Percentiles rank a stretch among this genome's conserved stretches.
Conservation (phyloP, 768 basidiomycete genomes). For the Mycena leptocephala region DNA sequence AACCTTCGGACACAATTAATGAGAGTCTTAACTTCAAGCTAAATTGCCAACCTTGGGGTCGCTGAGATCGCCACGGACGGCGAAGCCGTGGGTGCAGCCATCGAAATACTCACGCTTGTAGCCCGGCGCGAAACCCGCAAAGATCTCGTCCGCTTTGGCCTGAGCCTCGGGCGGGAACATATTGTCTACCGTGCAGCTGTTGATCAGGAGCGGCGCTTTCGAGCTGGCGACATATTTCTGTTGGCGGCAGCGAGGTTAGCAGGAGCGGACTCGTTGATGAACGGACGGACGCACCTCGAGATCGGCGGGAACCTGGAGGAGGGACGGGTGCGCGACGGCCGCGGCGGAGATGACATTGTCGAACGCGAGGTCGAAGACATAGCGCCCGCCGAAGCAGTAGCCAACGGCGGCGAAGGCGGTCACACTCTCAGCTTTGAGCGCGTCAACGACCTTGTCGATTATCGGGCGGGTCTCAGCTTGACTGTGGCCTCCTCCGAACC, state of each 20-base stretch:
- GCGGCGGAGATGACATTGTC: conserved; percentile 40
- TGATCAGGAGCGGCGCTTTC: conserved; percentile 34
- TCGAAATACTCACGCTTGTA: conserved; percentile 37
- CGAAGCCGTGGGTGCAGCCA: conserved; percentile 35
- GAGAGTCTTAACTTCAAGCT: background rate
- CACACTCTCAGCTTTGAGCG: conserved; percentile 43
- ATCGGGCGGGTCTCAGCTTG: conserved; percentile 35
- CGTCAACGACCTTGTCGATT: conserved; percentile 46
- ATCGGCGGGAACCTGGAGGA: conserved; percentile 49
- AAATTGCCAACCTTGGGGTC: conserved; percentile 15
- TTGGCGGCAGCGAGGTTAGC: background rate
- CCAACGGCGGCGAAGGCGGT: conserved; percentile 47
- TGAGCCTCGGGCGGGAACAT: conserved; percentile 29
- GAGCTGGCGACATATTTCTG: conserved; percentile 30
- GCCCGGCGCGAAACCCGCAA: conserved; percentile 26
- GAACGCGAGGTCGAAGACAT: conserved; percentile 47
- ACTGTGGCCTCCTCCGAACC: conserved; percentile 17
- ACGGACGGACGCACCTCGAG: conserved; percentile 37
- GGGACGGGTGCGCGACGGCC: conserved; percentile 50
- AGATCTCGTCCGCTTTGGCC: conserved; percentile 31
- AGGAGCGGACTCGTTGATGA: background rate
- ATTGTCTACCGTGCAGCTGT: conserved; percentile 30
- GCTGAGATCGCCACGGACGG: conserved; percentile 34
- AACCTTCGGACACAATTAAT: background rate
- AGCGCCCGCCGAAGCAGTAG: conserved; percentile 49